Conservation (phyloP, 495 filamentous ascomycete genomes). For the Neurospora sp. region DNA sequence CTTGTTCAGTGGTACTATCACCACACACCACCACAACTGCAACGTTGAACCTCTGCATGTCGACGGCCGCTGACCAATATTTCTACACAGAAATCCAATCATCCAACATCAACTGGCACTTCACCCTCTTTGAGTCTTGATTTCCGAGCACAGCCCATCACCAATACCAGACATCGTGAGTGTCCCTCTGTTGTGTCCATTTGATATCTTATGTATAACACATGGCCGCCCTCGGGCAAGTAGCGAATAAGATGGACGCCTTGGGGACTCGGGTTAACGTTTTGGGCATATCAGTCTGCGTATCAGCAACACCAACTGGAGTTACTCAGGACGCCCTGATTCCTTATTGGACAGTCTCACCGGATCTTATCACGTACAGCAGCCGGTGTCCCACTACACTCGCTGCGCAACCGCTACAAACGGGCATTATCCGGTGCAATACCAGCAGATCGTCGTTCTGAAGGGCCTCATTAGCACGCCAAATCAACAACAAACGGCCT, state of each 20-base stretch:
- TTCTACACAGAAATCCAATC: slow-evolving; percentile 11
- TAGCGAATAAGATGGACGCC: background rate
- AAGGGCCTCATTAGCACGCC: background rate
- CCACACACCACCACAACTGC: background rate
- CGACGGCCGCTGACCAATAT: slow-evolving; percentile 11
- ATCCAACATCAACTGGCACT: slow-evolving; percentile 5
- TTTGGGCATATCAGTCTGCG: background rate
- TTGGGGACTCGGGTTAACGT: background rate
- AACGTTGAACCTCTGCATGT: background rate
- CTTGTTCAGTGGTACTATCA: background rate
- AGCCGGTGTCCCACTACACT: background rate
- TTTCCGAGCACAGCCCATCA: background rate
- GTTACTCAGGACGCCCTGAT: background rate
- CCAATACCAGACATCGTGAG: background rate
- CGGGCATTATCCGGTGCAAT: background rate
- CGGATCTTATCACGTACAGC: background rate
- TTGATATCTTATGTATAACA: background rate
- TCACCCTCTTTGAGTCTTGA: background rate
- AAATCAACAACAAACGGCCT: background rate
- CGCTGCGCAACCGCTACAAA: background rate
- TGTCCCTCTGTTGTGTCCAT: background rate
- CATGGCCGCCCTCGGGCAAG: background rate
- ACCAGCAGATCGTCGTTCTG: too few relatives aligned
- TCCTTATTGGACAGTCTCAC: background rate
- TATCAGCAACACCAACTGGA: background rate